A percentile compares a stretch with the other conserved stretches of the same genome.
These are phyloP conservation scores for Saccharomycopsis sp. DNA, from an alignment of 805 yeast genomes.

Conservation along the genomic window DNA sequence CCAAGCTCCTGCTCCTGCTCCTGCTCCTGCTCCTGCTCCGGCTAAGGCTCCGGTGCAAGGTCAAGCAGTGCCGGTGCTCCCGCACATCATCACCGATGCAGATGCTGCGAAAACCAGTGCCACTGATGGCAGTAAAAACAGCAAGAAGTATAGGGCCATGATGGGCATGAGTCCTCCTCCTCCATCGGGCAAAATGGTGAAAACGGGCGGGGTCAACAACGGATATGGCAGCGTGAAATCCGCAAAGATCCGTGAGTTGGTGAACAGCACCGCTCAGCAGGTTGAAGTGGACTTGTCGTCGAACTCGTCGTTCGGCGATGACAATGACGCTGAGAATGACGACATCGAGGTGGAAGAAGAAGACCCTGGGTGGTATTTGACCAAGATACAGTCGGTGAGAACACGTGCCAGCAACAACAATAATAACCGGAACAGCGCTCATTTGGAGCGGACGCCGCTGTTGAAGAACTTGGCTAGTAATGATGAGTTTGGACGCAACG, in stretches of 20 bases:
- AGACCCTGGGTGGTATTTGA: conserved; percentile 17
- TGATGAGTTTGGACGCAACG: conserved; percentile 9
- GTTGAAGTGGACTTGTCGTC: conserved; percentile 18
- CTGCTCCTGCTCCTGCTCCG: neutral
- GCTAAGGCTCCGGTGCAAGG: neutral
- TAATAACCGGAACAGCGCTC: neutral
- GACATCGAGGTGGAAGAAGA: conserved; percentile 20
- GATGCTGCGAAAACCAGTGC: no score
- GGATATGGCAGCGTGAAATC: conserved; percentile 4
- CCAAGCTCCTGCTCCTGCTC: no score
- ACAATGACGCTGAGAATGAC: neutral
- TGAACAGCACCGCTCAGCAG: conserved; percentile 12
- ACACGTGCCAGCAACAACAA: neutral
- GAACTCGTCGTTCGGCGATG: conserved; percentile 9
- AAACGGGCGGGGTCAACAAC: neutral
- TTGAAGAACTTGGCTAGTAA: neutral
- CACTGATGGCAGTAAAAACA: no score
- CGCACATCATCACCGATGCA: no score
- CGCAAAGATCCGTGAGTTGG: conserved; percentile 16
- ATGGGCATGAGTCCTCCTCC: no score
- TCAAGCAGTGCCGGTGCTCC: no score
- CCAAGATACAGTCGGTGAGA: conserved; percentile 8
- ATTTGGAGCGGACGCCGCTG: neutral
- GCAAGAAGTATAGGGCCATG: no score
- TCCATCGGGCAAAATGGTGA: no score